Percentiles rank a stretch among this genome's conserved stretches.
phyloP scores from a whole-genome alignment of 2,329 filamentous ascomycete genomes.

The Aspergillus ochraceus region DNA sequence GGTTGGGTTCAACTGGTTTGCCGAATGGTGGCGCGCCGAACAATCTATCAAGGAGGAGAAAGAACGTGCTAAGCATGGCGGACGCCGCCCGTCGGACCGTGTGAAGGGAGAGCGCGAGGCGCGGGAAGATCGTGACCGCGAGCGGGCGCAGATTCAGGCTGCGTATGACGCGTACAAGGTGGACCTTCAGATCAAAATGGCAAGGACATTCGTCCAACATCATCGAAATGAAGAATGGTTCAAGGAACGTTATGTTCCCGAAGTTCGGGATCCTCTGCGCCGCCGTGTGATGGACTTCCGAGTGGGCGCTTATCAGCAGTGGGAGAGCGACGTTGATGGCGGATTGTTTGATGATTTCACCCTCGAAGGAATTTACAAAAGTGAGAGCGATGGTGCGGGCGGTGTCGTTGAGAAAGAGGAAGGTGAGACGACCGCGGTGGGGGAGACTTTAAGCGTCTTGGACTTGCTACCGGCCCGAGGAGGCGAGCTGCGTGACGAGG shows the following conservation, averaged over 20 bases:
- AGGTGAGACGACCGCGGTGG: slow-evolving; percentile 85
- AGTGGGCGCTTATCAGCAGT: slow-evolving; percentile 75
- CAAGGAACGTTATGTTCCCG: slow-evolving; percentile 86
- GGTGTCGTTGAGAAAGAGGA: slow-evolving; percentile 91
- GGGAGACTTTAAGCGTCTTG: slow-evolving; percentile 88
- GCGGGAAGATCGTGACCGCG: slow-evolving; percentile 62
- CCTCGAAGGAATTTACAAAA: slow-evolving; percentile 89
- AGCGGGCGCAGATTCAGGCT: slow-evolving; percentile 62
- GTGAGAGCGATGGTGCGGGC: slow-evolving; percentile 82
- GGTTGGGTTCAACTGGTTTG: slow-evolving; percentile 67
- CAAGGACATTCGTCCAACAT: slow-evolving; percentile 81
- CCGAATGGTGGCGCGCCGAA: slow-evolving; percentile 67
- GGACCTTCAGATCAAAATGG: slow-evolving; percentile 70
- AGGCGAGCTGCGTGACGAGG: slow-evolving; percentile 86
- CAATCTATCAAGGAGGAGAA: slow-evolving; percentile 65
- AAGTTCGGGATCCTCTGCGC: slow-evolving; percentile 74
- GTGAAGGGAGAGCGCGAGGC: slow-evolving; percentile 64
- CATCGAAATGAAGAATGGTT: slow-evolving; percentile 99
- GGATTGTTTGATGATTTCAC: slow-evolving; percentile 94
- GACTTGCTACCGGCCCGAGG: slow-evolving; percentile 82
- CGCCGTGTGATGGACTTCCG: slow-evolving; percentile 77
- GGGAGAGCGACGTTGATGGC: slow-evolving; percentile 81
- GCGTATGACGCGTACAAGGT: slow-evolving; percentile 67
- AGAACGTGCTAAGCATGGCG: slow-evolving; percentile 61
- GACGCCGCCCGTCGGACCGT: slow-evolving; percentile 54